Evolutionary conservation across 768 basidiomycete species (phyloP).

Genomic region (Amanita muscaria): DNA sequence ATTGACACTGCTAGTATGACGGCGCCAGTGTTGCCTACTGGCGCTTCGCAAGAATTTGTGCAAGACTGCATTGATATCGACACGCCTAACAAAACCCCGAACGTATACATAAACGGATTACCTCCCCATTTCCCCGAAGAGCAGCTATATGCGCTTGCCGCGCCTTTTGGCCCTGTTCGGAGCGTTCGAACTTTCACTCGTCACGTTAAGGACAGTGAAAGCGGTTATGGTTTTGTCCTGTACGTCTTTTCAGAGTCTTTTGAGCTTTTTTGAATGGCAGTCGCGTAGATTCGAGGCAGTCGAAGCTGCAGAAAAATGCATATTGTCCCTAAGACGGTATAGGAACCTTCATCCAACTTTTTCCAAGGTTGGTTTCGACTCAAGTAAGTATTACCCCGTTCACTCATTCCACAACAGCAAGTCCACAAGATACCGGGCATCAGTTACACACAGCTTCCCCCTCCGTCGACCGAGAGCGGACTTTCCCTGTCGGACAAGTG

Average conservation of each 20-base stretch:
- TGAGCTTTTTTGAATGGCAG: slow-evolving; percentile 4
- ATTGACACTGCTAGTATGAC: slow-evolving; percentile 5
- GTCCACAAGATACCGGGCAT: slow-evolving; percentile 83
- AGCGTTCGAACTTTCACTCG: slow-evolving; percentile 82
- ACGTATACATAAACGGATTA: slow-evolving; percentile 84
- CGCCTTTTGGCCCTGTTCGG: slow-evolving; percentile 63
- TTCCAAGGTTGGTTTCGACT: slow-evolving; percentile 51
- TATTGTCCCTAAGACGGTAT: slow-evolving; percentile 57
- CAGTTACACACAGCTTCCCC: slow-evolving; percentile 37
- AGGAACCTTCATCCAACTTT: slow-evolving; percentile 81
- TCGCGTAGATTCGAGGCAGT: slow-evolving; percentile 51
- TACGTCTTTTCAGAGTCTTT: slow-evolving; percentile 27
- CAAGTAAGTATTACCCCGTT: slow-evolving; percentile 4
- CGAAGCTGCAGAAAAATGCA: slow-evolving; percentile 67
- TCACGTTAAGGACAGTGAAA: slow-evolving; percentile 64
- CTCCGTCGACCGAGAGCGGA: slow-evolving; percentile 12
- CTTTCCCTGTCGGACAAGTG: slow-evolving; percentile 10
- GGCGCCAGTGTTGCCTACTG: not conserved
- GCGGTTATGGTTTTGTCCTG: slow-evolving; percentile 76
- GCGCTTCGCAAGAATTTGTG: slow-evolving; percentile 3
- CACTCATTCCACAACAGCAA: slow-evolving; percentile 25
- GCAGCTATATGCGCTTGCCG: slow-evolving; percentile 60
- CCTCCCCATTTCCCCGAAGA: slow-evolving; percentile 80
- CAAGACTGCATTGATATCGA: slow-evolving; percentile 9
- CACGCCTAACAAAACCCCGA: slow-evolving; percentile 45